A percentile compares a stretch with the other conserved stretches of the same genome.
phyloP scores from a whole-genome alignment of 768 basidiomycete species.

The Phlebiopsis gigantea region DNA sequence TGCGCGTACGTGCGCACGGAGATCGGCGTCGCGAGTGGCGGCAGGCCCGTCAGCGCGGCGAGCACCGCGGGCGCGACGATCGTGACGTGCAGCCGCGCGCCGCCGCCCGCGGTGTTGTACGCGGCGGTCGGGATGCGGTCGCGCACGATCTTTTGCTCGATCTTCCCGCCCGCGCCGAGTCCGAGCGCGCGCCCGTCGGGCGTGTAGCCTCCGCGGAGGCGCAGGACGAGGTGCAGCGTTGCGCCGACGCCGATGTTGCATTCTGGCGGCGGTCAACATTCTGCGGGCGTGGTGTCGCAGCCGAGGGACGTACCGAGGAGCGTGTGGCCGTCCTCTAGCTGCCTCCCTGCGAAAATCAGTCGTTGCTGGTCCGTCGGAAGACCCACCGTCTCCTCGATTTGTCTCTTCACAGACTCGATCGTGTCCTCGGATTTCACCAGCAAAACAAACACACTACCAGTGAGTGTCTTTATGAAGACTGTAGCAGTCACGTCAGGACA shows the following conservation, averaged over 20 bases:
- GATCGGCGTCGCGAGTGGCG: background rate
- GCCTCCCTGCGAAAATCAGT: conserved; percentile 91
- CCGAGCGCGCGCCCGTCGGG: conserved; percentile 9
- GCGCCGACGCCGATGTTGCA: background rate
- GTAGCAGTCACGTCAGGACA: background rate
- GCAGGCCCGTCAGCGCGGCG: background rate
- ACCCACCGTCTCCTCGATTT: conserved; percentile 82
- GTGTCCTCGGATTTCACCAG: conserved; percentile 77
- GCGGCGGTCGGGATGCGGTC: background rate
- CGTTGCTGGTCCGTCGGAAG: conserved; percentile 90
- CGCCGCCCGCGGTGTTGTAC: background rate
- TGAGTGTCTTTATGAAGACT: conserved; percentile 1
- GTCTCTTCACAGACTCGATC: conserved; percentile 72
- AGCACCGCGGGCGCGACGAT: conserved; percentile 13
- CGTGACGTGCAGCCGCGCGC: conserved; percentile 14
- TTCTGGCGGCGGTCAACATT: background rate
- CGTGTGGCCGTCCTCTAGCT: conserved; percentile 89
- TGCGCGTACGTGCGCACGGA: background rate
- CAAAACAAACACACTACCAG: conserved; percentile 43
- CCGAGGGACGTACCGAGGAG: conserved; percentile 27
- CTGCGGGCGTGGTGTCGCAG: background rate
- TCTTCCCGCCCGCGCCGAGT: conserved; percentile 2
- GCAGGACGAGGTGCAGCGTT: background rate
- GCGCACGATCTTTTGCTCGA: background rate
- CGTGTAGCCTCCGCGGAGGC: background rate